These are phyloP conservation scores for Hyphopichia pseudoburtonii DNA, from an alignment of 1,139 yeast genomes.

Conservation along the genomic window DNA sequence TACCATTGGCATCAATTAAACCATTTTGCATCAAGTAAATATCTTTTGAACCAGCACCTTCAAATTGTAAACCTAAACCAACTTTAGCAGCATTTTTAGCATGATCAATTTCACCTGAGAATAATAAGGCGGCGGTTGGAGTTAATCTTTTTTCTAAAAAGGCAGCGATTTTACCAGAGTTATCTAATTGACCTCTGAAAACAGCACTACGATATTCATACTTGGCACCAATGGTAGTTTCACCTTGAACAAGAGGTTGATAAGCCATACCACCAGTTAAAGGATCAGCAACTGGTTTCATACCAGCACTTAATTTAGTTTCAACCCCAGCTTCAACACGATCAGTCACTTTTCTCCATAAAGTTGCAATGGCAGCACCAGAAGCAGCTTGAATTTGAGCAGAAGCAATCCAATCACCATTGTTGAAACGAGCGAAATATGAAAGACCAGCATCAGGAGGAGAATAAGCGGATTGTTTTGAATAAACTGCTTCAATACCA, in stretches of 20 bases:
- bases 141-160: slow-evolving; percentile 90
- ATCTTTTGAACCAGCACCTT: slow-evolving; percentile 92
- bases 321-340: slow-evolving; percentile 97
- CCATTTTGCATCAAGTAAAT: slow-evolving; percentile 77
- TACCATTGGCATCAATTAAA: slow-evolving; percentile 74
- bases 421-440: slow-evolving; percentile 86
- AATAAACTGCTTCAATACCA: slow-evolving; percentile 92
- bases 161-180: slow-evolving; percentile 87
- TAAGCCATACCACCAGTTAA: slow-evolving; percentile 77
- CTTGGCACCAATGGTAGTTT: slow-evolving; percentile 93
- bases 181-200: slow-evolving; percentile 93
- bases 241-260: slow-evolving; percentile 85
- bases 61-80: slow-evolving; percentile 94
- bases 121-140: slow-evolving; percentile 85
- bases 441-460: slow-evolving; percentile 95
- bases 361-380: slow-evolving; percentile 85
- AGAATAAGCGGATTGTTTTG: slow-evolving; percentile 66
- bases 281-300: slow-evolving; percentile 78
- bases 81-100: slow-evolving; percentile 76
- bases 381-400: slow-evolving; percentile 89
- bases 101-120: slow-evolving; percentile 92
- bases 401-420: slow-evolving; percentile 88
- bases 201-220: slow-evolving; percentile 97
- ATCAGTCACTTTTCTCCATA: slow-evolving; percentile 91
- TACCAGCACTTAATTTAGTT: slow-evolving; percentile 78